Conservation (phyloP, 371 early-diverging fungal genomes). For the Caulochytrium protostelioides region DNA sequence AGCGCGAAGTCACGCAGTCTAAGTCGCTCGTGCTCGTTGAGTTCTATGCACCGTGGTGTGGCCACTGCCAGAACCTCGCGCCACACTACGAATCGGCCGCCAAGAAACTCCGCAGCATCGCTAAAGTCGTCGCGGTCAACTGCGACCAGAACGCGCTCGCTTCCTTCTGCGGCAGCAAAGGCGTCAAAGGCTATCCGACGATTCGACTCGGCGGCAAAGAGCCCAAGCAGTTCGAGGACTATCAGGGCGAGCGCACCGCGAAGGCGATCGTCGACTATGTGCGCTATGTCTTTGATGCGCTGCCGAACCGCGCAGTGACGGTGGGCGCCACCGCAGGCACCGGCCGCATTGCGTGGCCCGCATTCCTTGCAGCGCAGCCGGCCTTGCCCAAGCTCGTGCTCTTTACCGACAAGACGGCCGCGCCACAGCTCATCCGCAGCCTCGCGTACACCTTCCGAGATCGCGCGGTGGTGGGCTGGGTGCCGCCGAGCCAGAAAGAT, state of each 20-base stretch:
- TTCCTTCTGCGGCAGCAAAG: conserved; percentile 48
- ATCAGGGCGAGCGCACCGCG: conserved; percentile 58
- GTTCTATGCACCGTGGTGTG: conserved; percentile 83
- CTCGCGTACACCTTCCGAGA: conserved; percentile 49
- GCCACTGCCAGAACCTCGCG: conserved; percentile 58
- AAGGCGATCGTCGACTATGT: conserved; percentile 47
- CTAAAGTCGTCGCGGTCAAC: conserved; percentile 61
- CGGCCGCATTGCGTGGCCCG: not conserved
- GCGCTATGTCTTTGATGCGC: no score
- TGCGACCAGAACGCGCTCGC: conserved; percentile 64
- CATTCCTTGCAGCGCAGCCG: conserved; percentile 7
- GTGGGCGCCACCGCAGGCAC: not conserved
- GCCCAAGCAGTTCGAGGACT: no score
- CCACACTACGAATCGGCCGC: conserved; percentile 77
- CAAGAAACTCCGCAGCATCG: conserved; percentile 50
- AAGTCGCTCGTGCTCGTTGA: conserved; percentile 59
- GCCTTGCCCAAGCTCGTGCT: conserved; percentile 42
- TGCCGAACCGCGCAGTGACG: no score
- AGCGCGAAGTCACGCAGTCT: no score
- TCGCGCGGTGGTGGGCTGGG: conserved; percentile 48
- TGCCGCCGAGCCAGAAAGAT: conserved; percentile 29
- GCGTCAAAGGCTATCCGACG: conserved; percentile 53
- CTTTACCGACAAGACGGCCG: conserved; percentile 44
- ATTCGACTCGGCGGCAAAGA: no score
- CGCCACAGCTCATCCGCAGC: conserved; percentile 63